Evolutionary conservation across 306 rosid species (phyloP), one percentile per base, ranked within the genome.

Genomic region (Lathyrus sativus): DNA sequence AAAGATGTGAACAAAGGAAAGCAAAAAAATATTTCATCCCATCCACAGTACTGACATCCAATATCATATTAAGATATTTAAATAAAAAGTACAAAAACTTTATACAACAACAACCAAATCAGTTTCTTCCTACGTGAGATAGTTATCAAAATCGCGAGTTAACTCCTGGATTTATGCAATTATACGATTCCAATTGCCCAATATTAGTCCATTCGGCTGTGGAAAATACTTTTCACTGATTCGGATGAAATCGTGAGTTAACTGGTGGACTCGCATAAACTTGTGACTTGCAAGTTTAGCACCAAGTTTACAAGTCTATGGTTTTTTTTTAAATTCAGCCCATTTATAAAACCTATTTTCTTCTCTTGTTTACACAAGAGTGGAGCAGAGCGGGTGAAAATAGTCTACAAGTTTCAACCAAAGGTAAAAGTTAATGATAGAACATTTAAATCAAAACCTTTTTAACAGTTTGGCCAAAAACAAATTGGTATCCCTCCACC

Each of bases 81-180:
- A 62, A 50, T 62, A 49, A 51, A 15, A 49, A 38, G 53, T 11
- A 15, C 42, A 69, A 26, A 57, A 57, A 57, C 41, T 28, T 57
- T 28, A 57, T 57, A 29, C 62, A 28, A 28, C 41, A 56, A 11
- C 62, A 57, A 29, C 62, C 41, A 56, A 57, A 29, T 3, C 19
- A 26, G 31, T 57, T 56, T 29, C 62, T 38, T 57, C 31, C 11
- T 29, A 57, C 18, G 18, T 13, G 19, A 5, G 11, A 13, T 13
- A 17, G 60, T 54, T 24, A 54, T 11, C 60, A 54, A 54, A 54
- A 54, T 24, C 37, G 4, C 8, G 3, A 26, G 35, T 54, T 54
- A 54, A 26, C 15, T 54, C 14, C 4, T 54, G 37, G 60, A 54
- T 22, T 54, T 26, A 19, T 54, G 35, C 3, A 2, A 54, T 24